phyloP scores from a whole-genome alignment of 805 yeast genomes.

The Tetrapisispora fleetii region DNA sequence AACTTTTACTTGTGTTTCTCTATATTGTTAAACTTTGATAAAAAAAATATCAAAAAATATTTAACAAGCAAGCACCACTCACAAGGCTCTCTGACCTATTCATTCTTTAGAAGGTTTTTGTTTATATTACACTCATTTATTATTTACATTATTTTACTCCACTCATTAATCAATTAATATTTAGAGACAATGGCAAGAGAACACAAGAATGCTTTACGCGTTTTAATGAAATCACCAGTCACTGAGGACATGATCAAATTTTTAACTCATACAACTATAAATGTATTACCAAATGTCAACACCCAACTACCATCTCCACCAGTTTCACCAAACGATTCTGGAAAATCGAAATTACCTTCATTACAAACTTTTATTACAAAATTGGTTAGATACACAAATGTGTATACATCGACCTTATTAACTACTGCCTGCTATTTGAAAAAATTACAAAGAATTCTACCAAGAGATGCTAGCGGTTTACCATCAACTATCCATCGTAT shows the following conservation, averaged over 20 bases:
- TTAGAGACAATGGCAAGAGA: conserved; percentile 11
- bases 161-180: background rate
- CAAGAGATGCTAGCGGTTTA: conserved; percentile 63
- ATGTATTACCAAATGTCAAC: conserved; percentile 47
- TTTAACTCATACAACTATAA: conserved; percentile 54
- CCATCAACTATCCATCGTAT: conserved; percentile 76
- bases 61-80: background rate
- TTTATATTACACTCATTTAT: background rate
- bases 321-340: conserved; percentile 16
- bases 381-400: conserved; percentile 64
- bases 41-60: background rate
- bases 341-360: conserved; percentile 39
- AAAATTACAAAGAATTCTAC: conserved; percentile 49
- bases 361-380: conserved; percentile 64
- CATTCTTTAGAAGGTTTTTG: background rate
- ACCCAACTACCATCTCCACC: conserved; percentile 28
- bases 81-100: too few species aligned
- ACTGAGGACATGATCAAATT: conserved; percentile 67
- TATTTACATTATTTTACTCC: background rate
- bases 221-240: conserved; percentile 55
- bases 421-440: conserved; percentile 61
- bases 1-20: too few species aligned
- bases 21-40: too few species aligned
- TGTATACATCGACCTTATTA: conserved; percentile 71
- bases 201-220: conserved; percentile 45